Conservation (phyloP, 208 protist genomes). For the Leishmania major region DNA sequence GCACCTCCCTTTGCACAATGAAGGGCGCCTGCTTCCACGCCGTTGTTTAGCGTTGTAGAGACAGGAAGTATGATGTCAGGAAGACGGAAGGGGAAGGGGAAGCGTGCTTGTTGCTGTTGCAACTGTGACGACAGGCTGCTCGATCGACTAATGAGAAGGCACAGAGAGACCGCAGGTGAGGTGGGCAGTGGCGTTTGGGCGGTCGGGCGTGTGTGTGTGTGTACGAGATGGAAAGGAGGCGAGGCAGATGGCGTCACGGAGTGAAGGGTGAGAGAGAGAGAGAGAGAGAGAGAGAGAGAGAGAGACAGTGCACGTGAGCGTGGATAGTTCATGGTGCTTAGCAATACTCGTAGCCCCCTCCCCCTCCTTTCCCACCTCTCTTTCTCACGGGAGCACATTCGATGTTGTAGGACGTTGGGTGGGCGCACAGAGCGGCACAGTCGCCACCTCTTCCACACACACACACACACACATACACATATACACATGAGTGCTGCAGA, state of each 20-base stretch:
- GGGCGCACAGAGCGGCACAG: not conserved
- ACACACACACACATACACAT: not conserved
- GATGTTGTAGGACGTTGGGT: not conserved
- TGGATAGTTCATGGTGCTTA: not conserved
- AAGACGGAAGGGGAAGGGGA: not conserved
- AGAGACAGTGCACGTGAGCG: not conserved
- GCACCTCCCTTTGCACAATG: not conserved
- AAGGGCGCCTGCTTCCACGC: not conserved
- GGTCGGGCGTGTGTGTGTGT: not conserved
- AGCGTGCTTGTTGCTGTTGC: not conserved
- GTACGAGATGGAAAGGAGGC: not conserved
- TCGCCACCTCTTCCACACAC: not conserved
- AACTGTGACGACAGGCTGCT: not conserved
- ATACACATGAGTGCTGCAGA: not conserved
- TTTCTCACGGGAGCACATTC: not conserved
- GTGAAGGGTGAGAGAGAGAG: no score
- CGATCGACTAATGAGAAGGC: not conserved
- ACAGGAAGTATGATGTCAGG: not conserved
- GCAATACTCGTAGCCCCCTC: not conserved
- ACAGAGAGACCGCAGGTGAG: not conserved
- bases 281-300: not conserved
- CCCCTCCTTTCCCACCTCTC: no score
- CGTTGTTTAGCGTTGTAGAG: not conserved
- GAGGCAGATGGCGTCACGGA: not conserved
- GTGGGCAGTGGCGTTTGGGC: not conserved